phyloP scores from a whole-genome alignment of 306 rosid species.

The Quercus aquifolioides region DNA sequence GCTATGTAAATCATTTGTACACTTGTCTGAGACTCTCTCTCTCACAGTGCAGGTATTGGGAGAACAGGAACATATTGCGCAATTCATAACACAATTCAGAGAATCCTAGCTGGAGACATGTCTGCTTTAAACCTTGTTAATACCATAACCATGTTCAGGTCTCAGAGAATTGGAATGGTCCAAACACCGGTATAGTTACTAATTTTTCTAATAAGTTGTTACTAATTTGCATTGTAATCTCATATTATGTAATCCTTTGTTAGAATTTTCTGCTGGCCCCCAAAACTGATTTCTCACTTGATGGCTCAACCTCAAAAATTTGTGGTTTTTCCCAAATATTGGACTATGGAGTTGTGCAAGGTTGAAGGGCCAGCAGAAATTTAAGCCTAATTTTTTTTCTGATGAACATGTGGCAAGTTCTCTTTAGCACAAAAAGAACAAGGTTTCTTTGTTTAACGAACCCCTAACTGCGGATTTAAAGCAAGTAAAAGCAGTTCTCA shows the following conservation, averaged over 20 bases:
- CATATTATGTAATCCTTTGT: neutral
- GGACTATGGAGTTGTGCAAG: neutral
- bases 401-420: neutral
- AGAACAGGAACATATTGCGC: conserved; percentile 94
- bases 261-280: conserved; percentile 13
- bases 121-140: conserved; percentile 72
- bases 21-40: conserved; percentile 40
- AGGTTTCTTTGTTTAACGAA: neutral
- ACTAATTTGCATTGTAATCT: conserved; percentile 9
- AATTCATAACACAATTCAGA: conserved; percentile 85
- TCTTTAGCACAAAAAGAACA: neutral
- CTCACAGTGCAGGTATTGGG: conserved; percentile 97
- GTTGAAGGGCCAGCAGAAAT: neutral
- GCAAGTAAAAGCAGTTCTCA: neutral
- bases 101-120: conserved; percentile 86
- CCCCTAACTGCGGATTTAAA: neutral
- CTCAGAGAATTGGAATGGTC: conserved; percentile 95
- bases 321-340: neutral
- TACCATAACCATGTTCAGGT: conserved; percentile 70
- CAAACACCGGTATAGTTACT: conserved; percentile 67
- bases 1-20: neutral
- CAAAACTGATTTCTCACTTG: neutral
- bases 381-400: neutral
- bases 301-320: neutral
- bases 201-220: conserved; percentile 4